These are phyloP conservation scores for Fusarium sp. DNA, from an alignment of 2,329 filamentous ascomycete species.

Conservation along the genomic window DNA sequence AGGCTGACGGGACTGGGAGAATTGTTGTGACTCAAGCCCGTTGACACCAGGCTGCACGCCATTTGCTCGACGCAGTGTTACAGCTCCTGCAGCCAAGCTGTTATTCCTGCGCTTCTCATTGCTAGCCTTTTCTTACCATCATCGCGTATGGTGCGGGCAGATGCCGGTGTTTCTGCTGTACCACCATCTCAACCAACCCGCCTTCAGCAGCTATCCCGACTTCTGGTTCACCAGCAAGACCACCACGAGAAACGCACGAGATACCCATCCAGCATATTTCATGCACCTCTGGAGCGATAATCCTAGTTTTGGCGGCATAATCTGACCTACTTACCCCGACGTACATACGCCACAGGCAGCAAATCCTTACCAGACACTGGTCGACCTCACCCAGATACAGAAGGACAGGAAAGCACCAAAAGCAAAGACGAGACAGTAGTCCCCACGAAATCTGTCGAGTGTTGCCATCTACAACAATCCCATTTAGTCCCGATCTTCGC, in stretches of 20 bases:
- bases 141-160: constrained; percentile 26
- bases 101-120: constrained; percentile 23
- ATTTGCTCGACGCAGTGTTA: constrained; percentile 29
- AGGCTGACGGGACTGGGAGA: constrained; percentile 37
- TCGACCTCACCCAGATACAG: constrained; percentile 25
- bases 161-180: constrained; percentile 40
- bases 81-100: constrained; percentile 31
- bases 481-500: constrained; percentile 35
- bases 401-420: constrained; percentile 30
- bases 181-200: constrained; percentile 42
- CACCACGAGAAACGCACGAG: constrained; percentile 42
- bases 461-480: constrained; percentile 28
- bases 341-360: constrained; percentile 39
- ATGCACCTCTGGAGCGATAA: constrained; percentile 40
- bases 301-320: constrained; percentile 37
- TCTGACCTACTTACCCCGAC: constrained; percentile 40
- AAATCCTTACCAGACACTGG: constrained; percentile 31
- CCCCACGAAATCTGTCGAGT: constrained; percentile 21
- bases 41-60: constrained; percentile 31
- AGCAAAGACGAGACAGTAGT: constrained; percentile 30
- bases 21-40: constrained; percentile 33
- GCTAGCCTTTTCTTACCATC: constrained; percentile 19
- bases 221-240: constrained; percentile 35
- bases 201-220: constrained; percentile 32
- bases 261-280: constrained; percentile 43